A percentile compares a stretch with the other conserved stretches of the same genome.
Conservation (phyloP, 192 early-diverging fungal species). For the Paraglomus occultum region DNA sequence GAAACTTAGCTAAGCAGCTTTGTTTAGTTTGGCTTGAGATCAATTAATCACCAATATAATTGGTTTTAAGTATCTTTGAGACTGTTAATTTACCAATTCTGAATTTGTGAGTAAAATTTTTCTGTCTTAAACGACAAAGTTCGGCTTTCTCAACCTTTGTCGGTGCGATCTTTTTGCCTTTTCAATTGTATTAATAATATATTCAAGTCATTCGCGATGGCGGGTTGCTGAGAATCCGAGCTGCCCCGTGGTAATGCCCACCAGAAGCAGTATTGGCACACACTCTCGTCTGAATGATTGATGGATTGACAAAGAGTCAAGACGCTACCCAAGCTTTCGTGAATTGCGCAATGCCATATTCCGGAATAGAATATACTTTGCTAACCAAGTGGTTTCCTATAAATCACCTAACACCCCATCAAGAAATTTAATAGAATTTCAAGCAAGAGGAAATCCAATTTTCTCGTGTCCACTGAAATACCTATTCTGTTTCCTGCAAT, state of each 20-base stretch:
- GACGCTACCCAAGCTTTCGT: constrained; percentile 30
- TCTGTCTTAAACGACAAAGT: too few relatives aligned
- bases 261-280: not conserved
- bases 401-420: constrained; percentile 42
- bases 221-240: constrained; percentile 32
- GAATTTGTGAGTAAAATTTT: too few relatives aligned
- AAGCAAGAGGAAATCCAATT: constrained; percentile 57
- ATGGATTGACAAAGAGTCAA: constrained; percentile 15
- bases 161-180: too few relatives aligned
- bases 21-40: too few relatives aligned
- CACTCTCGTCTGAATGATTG: not conserved
- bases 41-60: too few relatives aligned
- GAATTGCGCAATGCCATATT: constrained; percentile 40
- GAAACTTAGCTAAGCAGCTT: too few relatives aligned
- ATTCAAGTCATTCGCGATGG: constrained; percentile 45
- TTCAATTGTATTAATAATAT: too few relatives aligned
- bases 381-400: constrained; percentile 84
- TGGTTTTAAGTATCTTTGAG: too few relatives aligned
- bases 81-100: too few relatives aligned
- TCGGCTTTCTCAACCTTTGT: too few relatives aligned
- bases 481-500: constrained; percentile 28
- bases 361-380: constrained; percentile 75
- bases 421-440: constrained; percentile 67
- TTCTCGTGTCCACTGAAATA: constrained; percentile 30
- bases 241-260: not conserved